Percentiles rank a stretch among this genome's conserved stretches.
phyloP scores from a whole-genome alignment of 2,329 filamentous ascomycete genomes.

The Herpotrichia juniperi region DNA sequence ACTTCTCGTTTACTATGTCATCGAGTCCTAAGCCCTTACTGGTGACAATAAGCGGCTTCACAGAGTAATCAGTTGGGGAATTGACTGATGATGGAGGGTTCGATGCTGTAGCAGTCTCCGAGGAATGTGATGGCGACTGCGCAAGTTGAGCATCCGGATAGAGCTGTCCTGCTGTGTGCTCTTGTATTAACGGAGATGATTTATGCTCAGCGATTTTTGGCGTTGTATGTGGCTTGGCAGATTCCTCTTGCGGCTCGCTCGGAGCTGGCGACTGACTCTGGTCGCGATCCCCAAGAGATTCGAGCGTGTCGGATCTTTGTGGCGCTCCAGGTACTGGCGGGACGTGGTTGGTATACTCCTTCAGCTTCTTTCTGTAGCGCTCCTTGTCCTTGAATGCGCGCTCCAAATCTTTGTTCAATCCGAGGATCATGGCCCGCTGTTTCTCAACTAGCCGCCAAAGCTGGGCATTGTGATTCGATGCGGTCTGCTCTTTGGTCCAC shows the following conservation, averaged over 20 bases:
- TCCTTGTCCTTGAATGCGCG: slow-evolving; percentile 92
- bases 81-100: slow-evolving; percentile 21
- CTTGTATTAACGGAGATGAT: slow-evolving; percentile 25
- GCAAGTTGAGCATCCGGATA: slow-evolving; percentile 39
- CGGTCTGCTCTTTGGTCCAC: slow-evolving; percentile 88
- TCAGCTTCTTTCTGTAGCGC: slow-evolving; percentile 86
- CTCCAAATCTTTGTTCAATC: slow-evolving; percentile 93
- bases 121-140: slow-evolving; percentile 38
- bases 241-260: slow-evolving; percentile 38
- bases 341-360: slow-evolving; percentile 68
- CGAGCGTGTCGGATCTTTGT: slow-evolving; percentile 41
- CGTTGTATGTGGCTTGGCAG: slow-evolving; percentile 23
- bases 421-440: slow-evolving; percentile 90
- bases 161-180: slow-evolving; percentile 20
- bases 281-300: slow-evolving; percentile 42
- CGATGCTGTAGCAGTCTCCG: slow-evolving; percentile 28
- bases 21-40: slow-evolving; percentile 31
- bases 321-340: slow-evolving; percentile 42
- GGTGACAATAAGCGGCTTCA: slow-evolving; percentile 33
- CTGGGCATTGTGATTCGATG: slow-evolving; percentile 87
- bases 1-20: slow-evolving; percentile 24
- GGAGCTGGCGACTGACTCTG: slow-evolving; percentile 45
- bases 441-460: slow-evolving; percentile 97
- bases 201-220: slow-evolving; percentile 29
- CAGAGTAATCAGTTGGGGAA: slow-evolving; percentile 41